A percentile compares a stretch with the other conserved stretches of the same genome.
Conservation (phyloP, 2,329 filamentous ascomycete genomes). For the Hymenoscyphus occultus region DNA sequence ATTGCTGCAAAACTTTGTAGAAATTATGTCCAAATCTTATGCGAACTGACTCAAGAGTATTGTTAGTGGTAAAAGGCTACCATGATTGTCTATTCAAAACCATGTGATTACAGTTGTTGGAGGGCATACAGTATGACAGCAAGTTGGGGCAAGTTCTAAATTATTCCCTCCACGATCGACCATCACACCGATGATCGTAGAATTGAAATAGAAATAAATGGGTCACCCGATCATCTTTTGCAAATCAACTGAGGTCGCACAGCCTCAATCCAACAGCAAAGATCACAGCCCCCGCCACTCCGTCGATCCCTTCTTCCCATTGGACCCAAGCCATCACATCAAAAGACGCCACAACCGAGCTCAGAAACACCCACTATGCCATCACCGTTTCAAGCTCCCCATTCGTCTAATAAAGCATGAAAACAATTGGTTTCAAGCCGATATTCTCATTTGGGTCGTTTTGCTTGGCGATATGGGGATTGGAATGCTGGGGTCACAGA, state of each 20-base stretch:
- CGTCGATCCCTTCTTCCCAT: neutral
- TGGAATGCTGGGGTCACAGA: neutral
- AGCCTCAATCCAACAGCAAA: neutral
- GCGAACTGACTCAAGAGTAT: too few relatives aligned
- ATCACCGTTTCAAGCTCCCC: neutral
- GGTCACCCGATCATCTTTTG: neutral
- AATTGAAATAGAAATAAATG: neutral
- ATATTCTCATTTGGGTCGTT: neutral
- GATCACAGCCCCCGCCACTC: neutral
- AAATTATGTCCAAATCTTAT: too few relatives aligned
- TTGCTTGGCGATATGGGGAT: neutral
- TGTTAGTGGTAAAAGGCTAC: too few relatives aligned
- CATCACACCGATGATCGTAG: neutral
- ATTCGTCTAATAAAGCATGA: neutral
- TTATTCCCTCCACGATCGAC: neutral
- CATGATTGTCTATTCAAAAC: too few relatives aligned
- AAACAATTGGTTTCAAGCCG: neutral
- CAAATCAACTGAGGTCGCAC: neutral
- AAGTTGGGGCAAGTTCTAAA: too few relatives aligned
- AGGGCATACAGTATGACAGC: too few relatives aligned
- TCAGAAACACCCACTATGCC: neutral
- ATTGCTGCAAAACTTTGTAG: too few relatives aligned
- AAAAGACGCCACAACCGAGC: neutral
- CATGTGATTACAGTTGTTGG: too few relatives aligned
- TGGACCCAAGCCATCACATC: neutral